Conservation (phyloP, 2,329 filamentous ascomycete genomes). For the Cadophora luteo-olivacea region DNA sequence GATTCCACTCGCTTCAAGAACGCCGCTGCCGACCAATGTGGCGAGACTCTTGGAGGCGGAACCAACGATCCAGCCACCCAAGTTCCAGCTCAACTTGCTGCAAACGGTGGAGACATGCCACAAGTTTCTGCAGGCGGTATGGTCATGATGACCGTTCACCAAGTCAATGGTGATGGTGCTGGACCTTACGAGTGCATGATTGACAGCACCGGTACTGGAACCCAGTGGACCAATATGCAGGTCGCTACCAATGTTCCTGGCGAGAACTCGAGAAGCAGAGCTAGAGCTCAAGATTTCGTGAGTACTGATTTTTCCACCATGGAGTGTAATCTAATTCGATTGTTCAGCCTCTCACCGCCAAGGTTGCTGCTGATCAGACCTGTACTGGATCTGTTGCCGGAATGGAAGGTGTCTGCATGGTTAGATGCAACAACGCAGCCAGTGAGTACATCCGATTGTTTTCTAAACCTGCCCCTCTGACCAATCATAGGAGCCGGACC, state of each 20-base stretch:
- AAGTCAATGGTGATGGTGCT: conserved; percentile 70
- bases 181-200: conserved; percentile 70
- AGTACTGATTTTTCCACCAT: conserved; percentile 19
- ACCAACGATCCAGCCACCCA: conserved; percentile 63
- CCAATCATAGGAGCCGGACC: conserved; percentile 54
- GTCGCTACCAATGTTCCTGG: conserved; percentile 61
- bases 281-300: conserved; percentile 45
- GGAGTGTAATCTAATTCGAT: not conserved
- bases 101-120: conserved; percentile 61
- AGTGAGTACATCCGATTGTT: conserved; percentile 34
- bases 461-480: not conserved
- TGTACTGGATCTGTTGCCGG: conserved; percentile 68
- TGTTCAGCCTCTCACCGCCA: conserved; percentile 58
- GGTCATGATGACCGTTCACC: conserved; percentile 68
- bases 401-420: conserved; percentile 65
- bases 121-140: conserved; percentile 63
- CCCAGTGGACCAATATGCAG: conserved; percentile 58
- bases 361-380: conserved; percentile 59
- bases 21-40: conserved; percentile 56
- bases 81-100: conserved; percentile 60
- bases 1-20: conserved; percentile 68
- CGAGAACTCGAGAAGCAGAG: conserved; percentile 52
- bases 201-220: conserved; percentile 64
- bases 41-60: conserved; percentile 64
- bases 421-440: conserved; percentile 66